phyloP scores from a whole-genome alignment of 768 basidiomycete species.

The Paxillus involutus region DNA sequence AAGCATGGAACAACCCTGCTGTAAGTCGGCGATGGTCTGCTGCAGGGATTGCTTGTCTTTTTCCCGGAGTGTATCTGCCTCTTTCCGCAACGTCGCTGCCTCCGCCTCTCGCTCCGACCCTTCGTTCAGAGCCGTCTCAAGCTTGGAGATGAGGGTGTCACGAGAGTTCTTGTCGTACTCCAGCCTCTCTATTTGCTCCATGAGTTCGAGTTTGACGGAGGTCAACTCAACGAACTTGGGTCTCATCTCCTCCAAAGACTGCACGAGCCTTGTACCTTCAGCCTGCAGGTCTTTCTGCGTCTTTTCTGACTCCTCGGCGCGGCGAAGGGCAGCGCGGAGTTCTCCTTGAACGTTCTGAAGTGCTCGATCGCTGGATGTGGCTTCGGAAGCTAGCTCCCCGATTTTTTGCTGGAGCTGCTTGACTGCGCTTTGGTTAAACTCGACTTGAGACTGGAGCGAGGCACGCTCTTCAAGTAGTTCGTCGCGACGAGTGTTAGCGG shows the following conservation, averaged over 20 bases:
- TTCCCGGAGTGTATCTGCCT: slow-evolving; percentile 46
- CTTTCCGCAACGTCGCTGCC: slow-evolving; percentile 43
- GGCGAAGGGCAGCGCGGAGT: slow-evolving; percentile 58
- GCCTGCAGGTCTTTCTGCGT: slow-evolving; percentile 70
- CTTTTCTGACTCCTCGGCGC: slow-evolving; percentile 74
- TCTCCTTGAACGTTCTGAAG: slow-evolving; percentile 66
- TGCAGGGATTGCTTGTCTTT: slow-evolving; percentile 51
- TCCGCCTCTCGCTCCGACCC: slow-evolving; percentile 49
- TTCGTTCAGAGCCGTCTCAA: slow-evolving; percentile 62
- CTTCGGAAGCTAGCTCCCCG: slow-evolving; percentile 50
- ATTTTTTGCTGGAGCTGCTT: slow-evolving; percentile 61
- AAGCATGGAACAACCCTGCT: slow-evolving; percentile 59
- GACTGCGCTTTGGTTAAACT: slow-evolving; percentile 45
- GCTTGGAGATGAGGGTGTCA: slow-evolving; percentile 56
- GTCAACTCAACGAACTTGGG: slow-evolving; percentile 84
- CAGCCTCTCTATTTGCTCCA: slow-evolving; percentile 60
- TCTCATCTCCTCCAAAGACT: slow-evolving; percentile 81
- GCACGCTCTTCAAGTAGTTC: slow-evolving; percentile 49
- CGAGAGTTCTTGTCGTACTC: slow-evolving; percentile 53
- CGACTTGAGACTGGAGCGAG: slow-evolving; percentile 47
- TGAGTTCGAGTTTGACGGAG: slow-evolving; percentile 64
- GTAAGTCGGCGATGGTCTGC: slow-evolving; percentile 55
- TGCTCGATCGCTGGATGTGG: slow-evolving; percentile 52
- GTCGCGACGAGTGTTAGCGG: slow-evolving; percentile 47
- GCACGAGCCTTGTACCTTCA: slow-evolving; percentile 78